Conservation (phyloP, 495 filamentous ascomycete species). For the Penicillium taxi region DNA sequence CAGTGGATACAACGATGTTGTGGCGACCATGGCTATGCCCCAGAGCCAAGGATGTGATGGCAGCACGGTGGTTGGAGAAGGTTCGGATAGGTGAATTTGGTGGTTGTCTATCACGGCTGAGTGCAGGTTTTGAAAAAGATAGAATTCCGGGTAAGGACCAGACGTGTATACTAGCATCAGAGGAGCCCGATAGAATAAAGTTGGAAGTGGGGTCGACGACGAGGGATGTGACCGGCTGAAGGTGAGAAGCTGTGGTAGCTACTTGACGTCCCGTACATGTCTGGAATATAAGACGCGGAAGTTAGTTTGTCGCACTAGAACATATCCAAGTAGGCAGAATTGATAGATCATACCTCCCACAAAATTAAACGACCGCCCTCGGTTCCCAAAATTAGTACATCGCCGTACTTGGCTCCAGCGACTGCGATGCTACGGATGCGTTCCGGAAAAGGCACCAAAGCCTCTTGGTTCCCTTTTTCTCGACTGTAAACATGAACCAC, state of each 20-base stretch:
- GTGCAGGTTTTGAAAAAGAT: slow-evolving; percentile 46
- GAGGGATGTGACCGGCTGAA: slow-evolving; percentile 74
- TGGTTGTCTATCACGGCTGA: slow-evolving; percentile 28
- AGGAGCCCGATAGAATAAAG: slow-evolving; percentile 78
- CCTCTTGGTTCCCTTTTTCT: slow-evolving; percentile 76
- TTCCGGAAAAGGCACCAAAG: slow-evolving; percentile 76
- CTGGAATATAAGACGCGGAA: slow-evolving; percentile 32
- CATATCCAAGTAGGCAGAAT: slow-evolving; percentile 3
- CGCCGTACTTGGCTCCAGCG: slow-evolving; percentile 52
- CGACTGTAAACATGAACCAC: slow-evolving; percentile 86
- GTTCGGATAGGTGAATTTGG: slow-evolving; percentile 53
- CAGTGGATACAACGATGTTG: slow-evolving; percentile 69
- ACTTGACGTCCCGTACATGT: slow-evolving; percentile 79
- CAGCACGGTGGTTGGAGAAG: slow-evolving; percentile 72
- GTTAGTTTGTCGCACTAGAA: slow-evolving; percentile 7
- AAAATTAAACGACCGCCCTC: slow-evolving; percentile 76
- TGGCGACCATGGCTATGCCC: slow-evolving; percentile 60
- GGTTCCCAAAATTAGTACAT: slow-evolving; percentile 74
- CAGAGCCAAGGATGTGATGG: slow-evolving; percentile 60
- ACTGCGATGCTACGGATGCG: slow-evolving; percentile 65
- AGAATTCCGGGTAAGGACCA: slow-evolving; percentile 76
- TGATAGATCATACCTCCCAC: slow-evolving; percentile 68
- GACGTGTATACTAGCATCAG: slow-evolving; percentile 81
- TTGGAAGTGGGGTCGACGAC: slow-evolving; percentile 62
- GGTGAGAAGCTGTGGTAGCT: slow-evolving; percentile 77